Evolutionary conservation across 1,284 basidiomycete genomes (phyloP), one percentile per base, ranked within the genome.

Genomic region (Cerrena zonata): DNA sequence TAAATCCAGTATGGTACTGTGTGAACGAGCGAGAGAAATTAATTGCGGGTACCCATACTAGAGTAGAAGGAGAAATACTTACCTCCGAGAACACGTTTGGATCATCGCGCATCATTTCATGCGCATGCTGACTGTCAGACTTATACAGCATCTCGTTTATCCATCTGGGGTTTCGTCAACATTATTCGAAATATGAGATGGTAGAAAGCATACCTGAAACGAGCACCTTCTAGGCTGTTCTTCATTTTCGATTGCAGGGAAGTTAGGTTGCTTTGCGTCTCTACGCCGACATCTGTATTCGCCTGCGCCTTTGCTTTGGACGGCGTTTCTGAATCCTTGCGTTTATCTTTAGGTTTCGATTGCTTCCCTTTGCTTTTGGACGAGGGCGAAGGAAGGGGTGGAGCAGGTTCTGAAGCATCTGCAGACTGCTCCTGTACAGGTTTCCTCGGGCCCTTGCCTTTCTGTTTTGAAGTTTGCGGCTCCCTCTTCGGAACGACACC

Each of bases 101-200:
- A 60, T 93, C 86, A 45, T 86, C 78, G 62, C 79, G 79, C 85
- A 96, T 92, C 78, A 94, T 80, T 49, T 79, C 71, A 52, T 80
- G 78, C 4, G 91, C 91, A 47, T 86, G 76, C 22, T 68, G 69
- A 56, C 91, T 91, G 51, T 82, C 79, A 2, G 84, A 87, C 57
- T 90, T 91, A 71, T 95, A 96, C 22, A 96, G 70, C 44, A 77
- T 78, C 70, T 94, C 92, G 63, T 95, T 96, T 57, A 94, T 88
- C 72, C 86, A 79, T 62, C 91, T 91, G 52, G n/a, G n/a, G n/a
- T n/a, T n/a, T n/a, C n/a, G n/a, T 38, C 4, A 45, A 21, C 40
- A 18, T 11, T 53, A 40, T 40, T 44, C 23, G 15, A 38, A 27
- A 7, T 4, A 24, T 37, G 43, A 38, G 42, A 42, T 19, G 23